phyloP scores from a whole-genome alignment of 192 early-diverging fungal species.

The Coemansia sp. region DNA sequence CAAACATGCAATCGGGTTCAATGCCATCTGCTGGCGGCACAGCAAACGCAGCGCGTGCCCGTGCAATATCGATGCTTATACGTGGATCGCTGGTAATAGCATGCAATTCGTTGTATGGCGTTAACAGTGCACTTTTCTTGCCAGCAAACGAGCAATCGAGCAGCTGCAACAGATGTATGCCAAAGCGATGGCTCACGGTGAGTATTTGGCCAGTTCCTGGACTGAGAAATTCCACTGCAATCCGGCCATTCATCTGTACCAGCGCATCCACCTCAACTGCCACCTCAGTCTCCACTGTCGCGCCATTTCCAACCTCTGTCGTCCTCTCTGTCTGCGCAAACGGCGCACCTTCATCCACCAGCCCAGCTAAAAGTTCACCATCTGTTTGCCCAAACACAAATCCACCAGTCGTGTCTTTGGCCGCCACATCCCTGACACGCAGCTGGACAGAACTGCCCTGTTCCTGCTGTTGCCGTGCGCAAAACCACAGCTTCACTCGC shows the following conservation, averaged over 20 bases:
- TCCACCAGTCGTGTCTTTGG: background rate
- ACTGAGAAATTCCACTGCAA: constrained; percentile 36
- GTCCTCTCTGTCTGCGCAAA: constrained; percentile 8
- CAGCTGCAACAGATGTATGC: constrained; percentile 34
- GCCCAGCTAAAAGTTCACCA: background rate
- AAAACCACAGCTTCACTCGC: constrained; percentile 17
- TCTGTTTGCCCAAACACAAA: background rate
- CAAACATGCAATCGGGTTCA: constrained; percentile 6
- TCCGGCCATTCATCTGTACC: constrained; percentile 24
- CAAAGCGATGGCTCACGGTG: constrained; percentile 31
- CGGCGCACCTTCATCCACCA: background rate
- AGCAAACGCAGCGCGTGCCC: constrained; percentile 15
- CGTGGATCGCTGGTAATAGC: background rate
- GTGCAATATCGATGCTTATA: constrained; percentile 6
- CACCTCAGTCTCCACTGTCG: background rate
- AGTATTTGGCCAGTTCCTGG: constrained; percentile 40
- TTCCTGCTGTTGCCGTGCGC: background rate
- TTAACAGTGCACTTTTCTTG: background rate
- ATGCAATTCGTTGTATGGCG: background rate
- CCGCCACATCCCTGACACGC: background rate
- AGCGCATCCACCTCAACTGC: constrained; percentile 4
- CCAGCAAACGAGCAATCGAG: constrained; percentile 13
- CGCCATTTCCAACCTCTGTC: constrained; percentile 14
- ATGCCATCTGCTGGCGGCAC: constrained; percentile 37
- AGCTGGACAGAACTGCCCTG: background rate